Base-by-base conservation (phyloP, 805 yeast species). In the Nakazawaea populi region DNA sequence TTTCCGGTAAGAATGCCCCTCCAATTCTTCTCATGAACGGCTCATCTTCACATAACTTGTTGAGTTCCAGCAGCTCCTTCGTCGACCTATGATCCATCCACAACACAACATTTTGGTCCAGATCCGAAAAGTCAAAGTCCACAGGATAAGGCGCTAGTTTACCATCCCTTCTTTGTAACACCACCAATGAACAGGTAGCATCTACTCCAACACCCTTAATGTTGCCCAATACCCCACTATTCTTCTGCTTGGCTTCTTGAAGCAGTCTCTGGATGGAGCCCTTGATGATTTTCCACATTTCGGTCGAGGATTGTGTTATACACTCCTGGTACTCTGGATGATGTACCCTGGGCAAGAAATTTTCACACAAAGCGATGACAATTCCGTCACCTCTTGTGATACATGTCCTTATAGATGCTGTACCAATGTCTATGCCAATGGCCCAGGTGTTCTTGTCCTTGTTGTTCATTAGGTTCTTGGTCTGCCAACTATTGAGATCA, bases 381-480 rank as follows among this genome's bases (percentile, higher is more conserved):
- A 49, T 42, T 4, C 65, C 64, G 5, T 55, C 53, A 1, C 47
- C 30, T 35, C 58, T 52, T 44, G 60, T 55, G 8, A 66, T 43
- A 30, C 71, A 76, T 4, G 72, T 66, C 40, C 84, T 60, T 4
- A 77, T 78, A 0, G 77, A 69, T 4, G 75, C 71, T 0, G 83
- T 73, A 1, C 84, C 84, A 29, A 94, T 95, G 63, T 89, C 96
- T 6, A 89, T 90, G 49, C 96, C 96, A 50, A 89, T 79, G 61
- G 82, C 88, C 65, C 73, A 76, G 8, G 57, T 30, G 47, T 60
- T 61, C 28, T 54, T 32, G 11, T 32, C 35, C 47, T 29, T 60
- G 55, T 41, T 14, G 36, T 42, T 10, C 32, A 6, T 29, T 7
- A 2, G 27, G 10, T 8, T 28, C 9, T 18, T 10, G 9, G 24